Percentiles rank a stretch among this genome's conserved stretches.
Evolutionary conservation across 176 grass and related monocot species (phyloP).

Genomic region (Aegilops tauschii): DNA sequence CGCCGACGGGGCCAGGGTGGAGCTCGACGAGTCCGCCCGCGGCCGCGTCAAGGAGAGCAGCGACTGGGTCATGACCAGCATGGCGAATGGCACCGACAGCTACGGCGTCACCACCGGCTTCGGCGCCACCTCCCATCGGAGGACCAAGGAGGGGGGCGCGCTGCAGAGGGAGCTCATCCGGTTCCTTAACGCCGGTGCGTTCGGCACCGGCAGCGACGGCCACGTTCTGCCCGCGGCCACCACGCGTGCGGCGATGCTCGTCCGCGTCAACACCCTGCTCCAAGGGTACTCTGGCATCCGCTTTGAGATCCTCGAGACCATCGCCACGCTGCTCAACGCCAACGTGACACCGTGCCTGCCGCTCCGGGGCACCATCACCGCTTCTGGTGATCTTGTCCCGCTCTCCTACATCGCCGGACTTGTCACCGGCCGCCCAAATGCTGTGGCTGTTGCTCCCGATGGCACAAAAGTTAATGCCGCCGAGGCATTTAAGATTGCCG

Average conservation of each 20-base stretch:
- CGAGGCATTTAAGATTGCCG: slow-evolving; percentile 17
- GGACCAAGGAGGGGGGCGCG: neutral
- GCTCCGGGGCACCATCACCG: neutral
- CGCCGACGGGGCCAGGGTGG: slow-evolving; percentile 3
- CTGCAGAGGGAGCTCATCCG: slow-evolving; percentile 14
- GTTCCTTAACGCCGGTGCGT: slow-evolving; percentile 48
- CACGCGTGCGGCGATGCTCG: slow-evolving; percentile 48
- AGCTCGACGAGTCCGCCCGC: neutral
- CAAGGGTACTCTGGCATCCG: slow-evolving; percentile 58
- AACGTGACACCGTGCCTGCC: slow-evolving; percentile 47
- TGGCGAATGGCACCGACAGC: neutral
- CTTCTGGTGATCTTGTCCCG: neutral
- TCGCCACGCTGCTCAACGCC: slow-evolving; percentile 46
- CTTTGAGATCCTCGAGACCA: slow-evolving; percentile 54
- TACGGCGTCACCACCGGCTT: slow-evolving; percentile 12
- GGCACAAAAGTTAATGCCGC: neutral
- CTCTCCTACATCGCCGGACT: neutral
- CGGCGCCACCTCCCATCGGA: slow-evolving; percentile 1
- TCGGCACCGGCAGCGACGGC: slow-evolving; percentile 35
- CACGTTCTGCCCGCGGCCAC: slow-evolving; percentile 32
- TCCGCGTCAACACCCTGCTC: slow-evolving; percentile 54
- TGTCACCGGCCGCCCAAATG: neutral
- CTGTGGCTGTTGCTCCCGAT: neutral
- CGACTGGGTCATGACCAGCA: slow-evolving; percentile 11
- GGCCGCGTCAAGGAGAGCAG: neutral